Base-by-base conservation (phyloP, 2,329 filamentous ascomycete species). In the Fusarium protoensiforme region DNA sequence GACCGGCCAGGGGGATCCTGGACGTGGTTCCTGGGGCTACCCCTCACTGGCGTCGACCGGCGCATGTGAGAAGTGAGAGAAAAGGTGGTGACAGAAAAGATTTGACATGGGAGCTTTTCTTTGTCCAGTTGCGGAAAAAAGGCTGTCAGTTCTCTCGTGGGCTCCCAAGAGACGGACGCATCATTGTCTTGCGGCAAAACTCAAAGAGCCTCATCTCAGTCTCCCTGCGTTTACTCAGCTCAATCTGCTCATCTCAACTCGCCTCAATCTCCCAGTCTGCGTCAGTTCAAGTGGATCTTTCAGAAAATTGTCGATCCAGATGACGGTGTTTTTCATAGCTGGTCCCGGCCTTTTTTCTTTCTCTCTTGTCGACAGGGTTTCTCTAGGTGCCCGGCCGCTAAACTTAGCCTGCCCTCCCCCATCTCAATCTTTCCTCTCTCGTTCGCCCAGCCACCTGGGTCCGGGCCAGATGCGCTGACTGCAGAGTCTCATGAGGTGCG, bases 1-100 rank as follows among this genome's bases (percentile, higher is more conserved):
- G 66, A 75, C 68, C 67, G 67, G 53, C 69, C 72, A 77, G 75
- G 75, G 76, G 68, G 43, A 75, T 72, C 76, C 76, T 67, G 67
- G 76, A 56, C 51, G 29, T 62, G 64, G 76, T 78, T 78, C 76
- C 76, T 77, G 75, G 76, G 75, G 67, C 76, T 76, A 76, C 73
- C 76, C 74, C 75, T 78, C 76, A 75, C 68, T 76, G 67, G 75
- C 68, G 69, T 61, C 61, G 54, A 48, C 53, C 22, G 65, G 70
- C 56, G 72, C 60, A 73, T 74, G 68, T 71, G 70, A 77, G 74
- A 73, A 74, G 69, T 75, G 69, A 73, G 72, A 48, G 60, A 74
- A 70, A 69, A 68, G 72, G 53, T 74, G 61, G 64, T 75, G 74
- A 75, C 68, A 68, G 64, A 74, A 75, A 67, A 31, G 29, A 56